phyloP scores from a whole-genome alignment of 257 asterid genomes.

The Paulownia fortunei region DNA sequence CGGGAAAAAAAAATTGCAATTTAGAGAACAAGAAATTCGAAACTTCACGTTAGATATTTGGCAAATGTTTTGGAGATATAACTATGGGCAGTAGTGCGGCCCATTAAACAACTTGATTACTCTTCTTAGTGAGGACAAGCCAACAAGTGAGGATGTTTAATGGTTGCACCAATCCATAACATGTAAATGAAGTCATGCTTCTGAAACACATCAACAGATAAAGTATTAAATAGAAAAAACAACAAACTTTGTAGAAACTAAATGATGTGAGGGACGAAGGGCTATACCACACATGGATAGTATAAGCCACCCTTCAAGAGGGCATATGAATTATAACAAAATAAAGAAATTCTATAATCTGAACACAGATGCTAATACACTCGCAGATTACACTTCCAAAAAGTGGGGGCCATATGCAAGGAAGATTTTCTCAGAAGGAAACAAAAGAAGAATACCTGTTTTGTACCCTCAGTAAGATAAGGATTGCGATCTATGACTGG shows the following conservation, averaged over 20 bases:
- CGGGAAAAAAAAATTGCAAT: not conserved
- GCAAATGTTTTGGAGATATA: not conserved
- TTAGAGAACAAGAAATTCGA: not conserved
- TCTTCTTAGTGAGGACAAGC: not conserved
- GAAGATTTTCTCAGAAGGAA: conserved; percentile 15
- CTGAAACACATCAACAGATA: not conserved
- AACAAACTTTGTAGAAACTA: not conserved
- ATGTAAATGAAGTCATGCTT: not conserved
- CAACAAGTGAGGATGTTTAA: not conserved
- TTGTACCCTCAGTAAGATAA: conserved; percentile 90
- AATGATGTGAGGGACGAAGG: conserved; percentile 3
- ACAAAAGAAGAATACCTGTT: conserved; percentile 60
- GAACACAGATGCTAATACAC: not conserved
- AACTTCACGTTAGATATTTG: not conserved
- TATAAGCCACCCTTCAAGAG: not conserved
- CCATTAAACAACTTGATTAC: not conserved
- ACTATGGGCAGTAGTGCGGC: not conserved
- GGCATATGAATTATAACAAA: not conserved
- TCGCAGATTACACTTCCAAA: not conserved
- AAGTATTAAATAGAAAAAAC: not conserved
- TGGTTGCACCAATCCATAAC: not conserved
- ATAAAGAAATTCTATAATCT: not conserved
- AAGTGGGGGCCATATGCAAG: not conserved
- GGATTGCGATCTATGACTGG: conserved; percentile 93
- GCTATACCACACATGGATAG: not conserved